Evolutionary conservation across 192 early-diverging fungal genomes (phyloP), one percentile per base, ranked within the genome.

Genomic region (Oehlia diaphana): DNA sequence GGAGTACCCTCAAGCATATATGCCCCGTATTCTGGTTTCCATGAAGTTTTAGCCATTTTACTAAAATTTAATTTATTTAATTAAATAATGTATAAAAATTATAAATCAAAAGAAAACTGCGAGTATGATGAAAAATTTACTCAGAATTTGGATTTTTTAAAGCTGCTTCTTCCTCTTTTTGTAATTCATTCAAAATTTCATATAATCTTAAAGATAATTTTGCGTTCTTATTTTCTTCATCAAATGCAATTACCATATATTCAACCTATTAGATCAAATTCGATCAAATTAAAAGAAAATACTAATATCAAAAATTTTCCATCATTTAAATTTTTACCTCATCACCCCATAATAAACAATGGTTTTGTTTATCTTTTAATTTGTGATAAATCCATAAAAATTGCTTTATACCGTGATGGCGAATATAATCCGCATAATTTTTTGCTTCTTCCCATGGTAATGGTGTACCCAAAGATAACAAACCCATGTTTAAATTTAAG

Each of bases 1-100:
- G 98, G 98, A 0, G 97, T 98, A 87, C 89, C 90, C 87, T 99
- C 97, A 79, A 98, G 85, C 98, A 99, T 99, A 87, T 93, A 99
- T 37, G 95, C 89, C 21, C 95, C 98, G 84, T 96, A 99, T 83
- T 99, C 98, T 47, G 96, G 96, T 80, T 94, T 90, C 97, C 97
- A 99, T 33, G 95, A 91, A 16, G 93, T 90, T 82, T 93, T 89
- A 72, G 90, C 83, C 9, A 81, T 63, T 33, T 82, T 58, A 31
- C 92, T 92, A 73, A 23, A 35, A 61, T 8, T 83, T 33, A 86
- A 91, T 7, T 4, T 42, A 78, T 88, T 23, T 86, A 23, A 98
- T 87, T 42, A 94, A 87, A 72, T 94, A 92, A 84, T 8, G 39
- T 7, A 42, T 0, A 6, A 94, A 91, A 26, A 93, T 96, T 21